phyloP scores from a whole-genome alignment of 495 filamentous ascomycete genomes.

The Penicillium verhagenii region DNA sequence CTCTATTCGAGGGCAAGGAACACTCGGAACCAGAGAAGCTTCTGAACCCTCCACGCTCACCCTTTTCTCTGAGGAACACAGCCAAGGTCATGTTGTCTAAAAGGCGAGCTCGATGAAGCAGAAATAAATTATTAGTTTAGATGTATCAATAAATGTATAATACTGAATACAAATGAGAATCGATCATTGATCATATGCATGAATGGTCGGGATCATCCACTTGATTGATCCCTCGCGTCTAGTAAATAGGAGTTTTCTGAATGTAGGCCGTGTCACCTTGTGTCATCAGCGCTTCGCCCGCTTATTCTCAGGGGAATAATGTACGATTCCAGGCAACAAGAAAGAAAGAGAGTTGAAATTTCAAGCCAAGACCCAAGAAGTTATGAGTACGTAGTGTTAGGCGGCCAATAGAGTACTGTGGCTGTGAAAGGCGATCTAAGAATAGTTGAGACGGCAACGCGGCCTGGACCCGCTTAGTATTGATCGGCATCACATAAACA shows the following conservation, averaged over 20 bases:
- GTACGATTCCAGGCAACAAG: background rate
- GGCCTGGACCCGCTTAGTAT: conserved; percentile 26
- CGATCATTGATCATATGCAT: background rate
- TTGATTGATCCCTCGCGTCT: background rate
- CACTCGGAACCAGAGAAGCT: conserved; percentile 8
- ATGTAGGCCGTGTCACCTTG: conserved; percentile 1
- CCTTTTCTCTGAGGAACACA: background rate
- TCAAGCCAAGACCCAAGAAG: background rate
- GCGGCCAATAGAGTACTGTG: background rate
- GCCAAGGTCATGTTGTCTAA: conserved; percentile 1
- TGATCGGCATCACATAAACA: conserved; percentile 18
- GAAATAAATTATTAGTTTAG: background rate
- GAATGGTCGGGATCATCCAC: background rate
- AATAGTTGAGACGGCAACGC: conserved; percentile 41
- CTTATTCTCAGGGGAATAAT: background rate
- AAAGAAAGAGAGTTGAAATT: background rate
- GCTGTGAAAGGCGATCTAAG: conserved; percentile 23
- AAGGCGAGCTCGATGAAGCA: background rate
- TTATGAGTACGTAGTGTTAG: background rate
- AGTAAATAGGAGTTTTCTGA: no score
- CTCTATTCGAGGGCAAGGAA: conserved; percentile 26
- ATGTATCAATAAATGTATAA: conserved; percentile 1
- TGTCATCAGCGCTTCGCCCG: conserved; percentile 3
- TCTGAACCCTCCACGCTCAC: conserved; percentile 26
- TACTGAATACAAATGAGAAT: background rate